Evolutionary conservation across 139 green algal genomes (phyloP).

Genomic region (Chloropicon primus): DNA sequence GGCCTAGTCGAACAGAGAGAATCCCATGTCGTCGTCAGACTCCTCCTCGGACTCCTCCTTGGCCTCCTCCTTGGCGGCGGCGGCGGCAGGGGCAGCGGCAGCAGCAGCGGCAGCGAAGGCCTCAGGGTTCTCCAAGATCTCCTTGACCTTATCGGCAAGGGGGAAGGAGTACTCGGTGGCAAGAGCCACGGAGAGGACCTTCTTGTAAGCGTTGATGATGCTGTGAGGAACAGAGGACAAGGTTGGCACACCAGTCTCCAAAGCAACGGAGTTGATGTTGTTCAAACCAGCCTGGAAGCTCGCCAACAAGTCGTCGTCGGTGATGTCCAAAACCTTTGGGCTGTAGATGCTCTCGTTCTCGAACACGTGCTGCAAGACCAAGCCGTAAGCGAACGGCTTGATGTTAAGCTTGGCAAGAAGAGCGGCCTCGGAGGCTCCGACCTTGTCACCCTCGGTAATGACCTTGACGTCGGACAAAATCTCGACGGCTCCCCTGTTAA

Average conservation of each 20-base stretch:
- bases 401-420: conserved; percentile 96
- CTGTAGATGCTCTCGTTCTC: conserved; percentile 75
- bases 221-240: conserved; percentile 79
- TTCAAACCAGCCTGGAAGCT: conserved; percentile 47
- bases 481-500: conserved; percentile 96
- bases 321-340: conserved; percentile 86
- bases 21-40: conserved; percentile 2
- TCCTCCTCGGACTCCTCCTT: neutral
- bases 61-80: neutral
- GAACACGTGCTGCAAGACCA: conserved; percentile 70
- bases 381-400: conserved; percentile 96
- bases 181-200: conserved; percentile 82
- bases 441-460: conserved; percentile 45
- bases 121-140: conserved; percentile 45
- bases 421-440: conserved; percentile 86
- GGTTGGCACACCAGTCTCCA: conserved; percentile 74
- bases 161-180: conserved; percentile 89
- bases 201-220: conserved; percentile 98
- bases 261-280: conserved; percentile 74
- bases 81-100: neutral
- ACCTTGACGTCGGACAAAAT: conserved; percentile 82
- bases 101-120: conserved; percentile 4
- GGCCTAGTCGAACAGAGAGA: conserved; percentile 2
- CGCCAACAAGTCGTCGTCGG: conserved; percentile 71
- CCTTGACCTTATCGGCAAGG: conserved; percentile 88